A percentile compares a stretch with the other conserved stretches of the same genome.
Conservation (phyloP, 306 rosid species). For the Notholithocarpus densiflorus region DNA sequence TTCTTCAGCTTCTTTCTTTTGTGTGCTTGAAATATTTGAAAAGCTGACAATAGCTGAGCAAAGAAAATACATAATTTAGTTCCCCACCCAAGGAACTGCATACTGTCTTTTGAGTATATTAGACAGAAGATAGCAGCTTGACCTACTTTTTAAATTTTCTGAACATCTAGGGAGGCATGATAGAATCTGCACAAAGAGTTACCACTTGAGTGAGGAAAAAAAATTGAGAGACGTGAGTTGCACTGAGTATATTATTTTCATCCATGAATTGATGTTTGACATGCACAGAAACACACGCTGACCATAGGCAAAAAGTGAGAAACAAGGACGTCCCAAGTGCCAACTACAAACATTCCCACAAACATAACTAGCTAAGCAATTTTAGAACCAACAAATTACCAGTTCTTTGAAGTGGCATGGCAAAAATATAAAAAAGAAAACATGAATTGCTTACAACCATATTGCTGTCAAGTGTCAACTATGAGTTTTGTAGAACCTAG, state of each 20-base stretch:
- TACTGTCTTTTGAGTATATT: not conserved
- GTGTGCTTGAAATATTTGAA: constrained; percentile 51
- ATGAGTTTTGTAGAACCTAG: not conserved
- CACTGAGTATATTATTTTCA: not conserved
- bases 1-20: constrained; percentile 82
- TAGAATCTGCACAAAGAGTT: constrained; percentile 60
- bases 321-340: not conserved
- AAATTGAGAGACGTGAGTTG: not conserved
- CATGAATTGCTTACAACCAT: too few species aligned
- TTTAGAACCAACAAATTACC: not conserved
- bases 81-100: constrained; percentile 4
- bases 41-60: constrained; percentile 81
- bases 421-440: not conserved
- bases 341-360: too few species aligned
- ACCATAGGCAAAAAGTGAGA: not conserved
- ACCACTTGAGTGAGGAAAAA: not conserved
- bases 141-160: constrained; percentile 69
- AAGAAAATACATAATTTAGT: constrained; percentile 17
- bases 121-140: constrained; percentile 12
- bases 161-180: constrained; percentile 73
- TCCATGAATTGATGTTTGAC: not conserved
- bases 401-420: too few species aligned
- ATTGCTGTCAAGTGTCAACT: not conserved
- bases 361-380: too few species aligned
- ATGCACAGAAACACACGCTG: not conserved